These are phyloP conservation scores for Ophiostoma sp. DNA, from an alignment of 2,329 filamentous ascomycete species.

Conservation along the genomic window DNA sequence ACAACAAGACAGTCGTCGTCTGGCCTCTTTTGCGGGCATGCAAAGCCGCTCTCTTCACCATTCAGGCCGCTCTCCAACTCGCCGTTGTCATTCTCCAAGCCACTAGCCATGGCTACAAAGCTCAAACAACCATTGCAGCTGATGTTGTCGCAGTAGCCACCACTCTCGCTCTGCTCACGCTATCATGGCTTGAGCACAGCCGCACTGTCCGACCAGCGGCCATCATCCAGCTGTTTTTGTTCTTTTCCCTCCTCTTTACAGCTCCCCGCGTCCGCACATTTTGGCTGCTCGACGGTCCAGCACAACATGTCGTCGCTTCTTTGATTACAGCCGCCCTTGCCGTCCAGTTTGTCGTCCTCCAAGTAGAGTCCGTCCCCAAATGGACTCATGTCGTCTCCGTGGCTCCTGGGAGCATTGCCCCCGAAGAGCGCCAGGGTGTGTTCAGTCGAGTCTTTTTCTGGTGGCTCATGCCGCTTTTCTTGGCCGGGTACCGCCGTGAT, in stretches of 20 bases:
- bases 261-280: background rate
- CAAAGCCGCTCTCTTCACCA: background rate
- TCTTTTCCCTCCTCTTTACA: background rate
- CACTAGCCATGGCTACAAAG: background rate
- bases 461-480: background rate
- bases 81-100: background rate
- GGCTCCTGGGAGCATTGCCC: background rate
- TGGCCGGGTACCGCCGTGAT: background rate
- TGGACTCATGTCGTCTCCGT: background rate
- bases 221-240: background rate
- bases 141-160: background rate
- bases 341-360: background rate
- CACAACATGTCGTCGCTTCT: background rate
- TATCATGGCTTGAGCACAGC: background rate
- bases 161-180: background rate
- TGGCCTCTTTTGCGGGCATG: background rate
- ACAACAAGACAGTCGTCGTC: background rate
- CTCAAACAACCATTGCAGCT: background rate
- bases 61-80: background rate
- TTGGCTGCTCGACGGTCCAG: background rate
- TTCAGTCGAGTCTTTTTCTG: conserved; percentile 8
- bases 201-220: background rate
- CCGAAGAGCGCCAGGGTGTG: background rate
- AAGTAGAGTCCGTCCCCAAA: background rate
- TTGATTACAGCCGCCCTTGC: background rate